A percentile compares a stretch with the other conserved stretches of the same genome.
Conservation (phyloP, 257 asterid genomes). For the Solanum commersonii region DNA sequence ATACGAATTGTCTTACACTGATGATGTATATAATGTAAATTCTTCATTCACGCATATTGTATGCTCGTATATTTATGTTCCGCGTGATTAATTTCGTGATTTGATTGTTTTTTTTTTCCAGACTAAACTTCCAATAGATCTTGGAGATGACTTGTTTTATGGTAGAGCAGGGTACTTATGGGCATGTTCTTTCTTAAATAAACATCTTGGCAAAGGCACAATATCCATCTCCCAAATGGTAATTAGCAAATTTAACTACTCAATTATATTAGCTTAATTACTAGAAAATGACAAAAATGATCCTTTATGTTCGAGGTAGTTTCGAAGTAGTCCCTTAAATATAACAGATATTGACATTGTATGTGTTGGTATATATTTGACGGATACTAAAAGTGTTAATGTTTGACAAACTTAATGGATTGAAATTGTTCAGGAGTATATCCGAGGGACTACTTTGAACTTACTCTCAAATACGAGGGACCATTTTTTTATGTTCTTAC, state of each 20-base stretch:
- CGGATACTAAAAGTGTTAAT: neutral
- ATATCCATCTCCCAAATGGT: conserved; percentile 56
- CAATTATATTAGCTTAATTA: neutral
- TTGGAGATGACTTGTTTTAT: conserved; percentile 57
- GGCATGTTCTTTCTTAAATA: conserved; percentile 69
- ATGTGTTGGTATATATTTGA: neutral
- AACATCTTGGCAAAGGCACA: conserved; percentile 41
- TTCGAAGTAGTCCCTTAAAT: neutral
- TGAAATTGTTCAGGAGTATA: neutral
- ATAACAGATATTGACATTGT: neutral
- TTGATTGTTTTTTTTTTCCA: neutral
- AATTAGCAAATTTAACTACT: neutral
- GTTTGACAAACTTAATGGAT: neutral
- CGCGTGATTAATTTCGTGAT: neutral
- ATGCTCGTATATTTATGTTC: neutral
- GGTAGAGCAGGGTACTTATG: conserved; percentile 84
- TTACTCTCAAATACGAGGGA: neutral
- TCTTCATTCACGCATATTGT: neutral
- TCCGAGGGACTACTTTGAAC: neutral
- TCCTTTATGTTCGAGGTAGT: neutral
- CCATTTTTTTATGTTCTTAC: neutral
- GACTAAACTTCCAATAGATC: conserved; percentile 59
- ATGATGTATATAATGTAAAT: neutral
- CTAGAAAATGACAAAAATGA: neutral
- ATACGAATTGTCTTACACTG: neutral